Percentiles rank a stretch among this genome's conserved stretches.
Conservation (phyloP, 192 early-diverging fungal genomes). For the Coemansia sp. region DNA sequence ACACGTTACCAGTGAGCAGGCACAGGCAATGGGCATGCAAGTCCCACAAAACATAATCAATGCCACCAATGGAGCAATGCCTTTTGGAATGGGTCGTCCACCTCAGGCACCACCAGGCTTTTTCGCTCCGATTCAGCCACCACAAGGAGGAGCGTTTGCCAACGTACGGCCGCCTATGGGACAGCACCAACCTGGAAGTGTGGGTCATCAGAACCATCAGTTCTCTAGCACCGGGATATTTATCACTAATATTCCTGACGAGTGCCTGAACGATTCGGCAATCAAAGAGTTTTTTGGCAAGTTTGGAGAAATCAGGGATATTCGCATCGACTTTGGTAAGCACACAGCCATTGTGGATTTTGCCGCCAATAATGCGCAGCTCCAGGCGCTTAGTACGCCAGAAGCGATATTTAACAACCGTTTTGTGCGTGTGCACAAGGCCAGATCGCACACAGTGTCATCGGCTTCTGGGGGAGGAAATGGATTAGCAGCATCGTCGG, state of each 20-base stretch:
- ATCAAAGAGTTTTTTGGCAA: conserved; percentile 32
- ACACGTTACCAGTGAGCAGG: conserved; percentile 31
- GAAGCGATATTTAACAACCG: conserved; percentile 51
- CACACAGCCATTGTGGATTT: conserved; percentile 31
- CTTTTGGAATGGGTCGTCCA: conserved; percentile 10
- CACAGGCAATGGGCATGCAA: conserved; percentile 38
- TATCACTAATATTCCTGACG: conserved; percentile 43
- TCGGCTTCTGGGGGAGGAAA: background rate
- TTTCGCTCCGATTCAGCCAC: background rate
- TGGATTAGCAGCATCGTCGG: background rate
- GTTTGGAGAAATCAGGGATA: conserved; percentile 28
- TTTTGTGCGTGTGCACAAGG: conserved; percentile 37
- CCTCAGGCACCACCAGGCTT: background rate
- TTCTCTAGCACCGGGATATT: conserved; percentile 31
- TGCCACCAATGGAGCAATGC: background rate
- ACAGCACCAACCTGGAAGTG: background rate
- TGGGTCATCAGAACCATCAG: background rate
- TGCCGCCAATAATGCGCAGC: conserved; percentile 20
- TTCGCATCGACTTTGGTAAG: conserved; percentile 23
- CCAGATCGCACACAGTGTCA: background rate
- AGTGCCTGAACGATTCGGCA: conserved; percentile 16
- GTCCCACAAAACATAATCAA: conserved; percentile 13
- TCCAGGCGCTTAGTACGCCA: conserved; percentile 29
- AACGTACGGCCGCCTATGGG: conserved; percentile 4
- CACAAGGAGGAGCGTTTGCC: background rate